Percentiles rank a stretch among this genome's conserved stretches.
Evolutionary conservation across 2,329 filamentous ascomycete species (phyloP).

Genomic region (Drechmeria coniospora): DNA sequence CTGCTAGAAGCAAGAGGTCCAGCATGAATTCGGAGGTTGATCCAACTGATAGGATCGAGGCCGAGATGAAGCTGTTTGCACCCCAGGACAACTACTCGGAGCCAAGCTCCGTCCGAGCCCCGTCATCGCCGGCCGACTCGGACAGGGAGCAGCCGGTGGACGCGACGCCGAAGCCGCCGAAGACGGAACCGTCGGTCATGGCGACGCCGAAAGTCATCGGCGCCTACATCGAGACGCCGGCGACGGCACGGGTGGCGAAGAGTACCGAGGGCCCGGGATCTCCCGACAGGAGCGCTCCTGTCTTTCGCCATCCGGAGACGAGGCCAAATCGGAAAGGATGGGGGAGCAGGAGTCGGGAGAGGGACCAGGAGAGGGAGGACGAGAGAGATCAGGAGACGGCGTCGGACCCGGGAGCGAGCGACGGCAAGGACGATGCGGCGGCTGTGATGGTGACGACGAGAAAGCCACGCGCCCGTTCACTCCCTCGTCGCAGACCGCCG

Average conservation of each 20-base stretch:
- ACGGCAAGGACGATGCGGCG: constrained; percentile 9
- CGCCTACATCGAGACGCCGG: constrained; percentile 42
- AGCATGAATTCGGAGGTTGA: constrained; percentile 37
- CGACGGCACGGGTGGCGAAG: constrained; percentile 25
- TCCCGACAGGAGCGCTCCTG: constrained; percentile 5
- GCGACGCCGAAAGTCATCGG: constrained; percentile 39
- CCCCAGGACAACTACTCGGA: constrained; percentile 39
- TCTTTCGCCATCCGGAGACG: constrained; percentile 11
- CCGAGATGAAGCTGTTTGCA: constrained; percentile 41
- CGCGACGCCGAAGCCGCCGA: constrained; percentile 31
- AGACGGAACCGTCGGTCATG: constrained; percentile 28
- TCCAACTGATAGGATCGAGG: constrained; percentile 40
- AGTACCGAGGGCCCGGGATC: constrained; percentile 3
- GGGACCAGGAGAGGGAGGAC: too few species aligned
- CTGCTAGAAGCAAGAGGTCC: constrained; percentile 30
- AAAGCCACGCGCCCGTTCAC: constrained; percentile 18
- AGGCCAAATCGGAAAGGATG: constrained; percentile 10
- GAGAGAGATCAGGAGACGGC: constrained; percentile 14
- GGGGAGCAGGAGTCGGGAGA: constrained; percentile 15
- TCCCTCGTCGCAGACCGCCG: constrained; percentile 27
- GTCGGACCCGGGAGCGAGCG: constrained; percentile 15
- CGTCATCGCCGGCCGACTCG: constrained; percentile 22
- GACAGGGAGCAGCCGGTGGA: constrained; percentile 20
- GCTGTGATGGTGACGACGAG: constrained; percentile 11
- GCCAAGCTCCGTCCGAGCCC: constrained; percentile 34